phyloP scores from a whole-genome alignment of 129 eudicot species.

The Deinandra increscens region DNA sequence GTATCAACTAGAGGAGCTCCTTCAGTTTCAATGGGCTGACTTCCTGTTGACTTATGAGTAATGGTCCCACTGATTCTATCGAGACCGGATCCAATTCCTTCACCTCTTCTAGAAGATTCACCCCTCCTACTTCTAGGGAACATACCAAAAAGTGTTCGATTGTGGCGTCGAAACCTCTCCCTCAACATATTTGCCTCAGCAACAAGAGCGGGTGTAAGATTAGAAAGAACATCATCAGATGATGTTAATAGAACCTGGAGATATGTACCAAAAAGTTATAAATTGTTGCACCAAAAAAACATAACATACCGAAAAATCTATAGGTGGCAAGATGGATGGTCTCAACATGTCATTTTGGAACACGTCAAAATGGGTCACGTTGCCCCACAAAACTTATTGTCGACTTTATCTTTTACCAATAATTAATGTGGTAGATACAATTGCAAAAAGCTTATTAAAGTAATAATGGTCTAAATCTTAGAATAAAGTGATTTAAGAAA shows the following conservation, averaged over 20 bases:
- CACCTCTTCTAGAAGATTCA: conserved; percentile 89
- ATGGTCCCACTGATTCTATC: conserved; percentile 44
- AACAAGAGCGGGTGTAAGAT: conserved; percentile 93
- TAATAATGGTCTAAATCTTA: no score
- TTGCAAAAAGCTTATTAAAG: no score
- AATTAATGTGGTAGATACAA: no score
- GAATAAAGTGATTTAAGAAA: no score
- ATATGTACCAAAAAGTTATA: background rate
- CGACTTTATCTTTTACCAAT: no score
- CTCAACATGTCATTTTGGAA: background rate
- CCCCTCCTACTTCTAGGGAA: conserved; percentile 87
- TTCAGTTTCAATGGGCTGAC: conserved; percentile 88
- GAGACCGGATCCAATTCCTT: conserved; percentile 48
- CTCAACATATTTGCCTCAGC: conserved; percentile 98
- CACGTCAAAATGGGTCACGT: background rate
- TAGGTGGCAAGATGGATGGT: background rate
- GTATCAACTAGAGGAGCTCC: conserved; percentile 91
- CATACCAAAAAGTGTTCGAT: conserved; percentile 85
- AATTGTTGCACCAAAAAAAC: background rate
- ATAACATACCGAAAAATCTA: background rate
- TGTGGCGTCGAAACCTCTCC: conserved; percentile 86
- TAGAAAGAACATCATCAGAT: conserved; percentile 93
- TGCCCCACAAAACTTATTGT: background rate
- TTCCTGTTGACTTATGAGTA: conserved; percentile 68
- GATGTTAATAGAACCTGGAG: conserved; percentile 88